Base-by-base conservation (phyloP, 805 yeast genomes). In the Candida caryicola region DNA sequence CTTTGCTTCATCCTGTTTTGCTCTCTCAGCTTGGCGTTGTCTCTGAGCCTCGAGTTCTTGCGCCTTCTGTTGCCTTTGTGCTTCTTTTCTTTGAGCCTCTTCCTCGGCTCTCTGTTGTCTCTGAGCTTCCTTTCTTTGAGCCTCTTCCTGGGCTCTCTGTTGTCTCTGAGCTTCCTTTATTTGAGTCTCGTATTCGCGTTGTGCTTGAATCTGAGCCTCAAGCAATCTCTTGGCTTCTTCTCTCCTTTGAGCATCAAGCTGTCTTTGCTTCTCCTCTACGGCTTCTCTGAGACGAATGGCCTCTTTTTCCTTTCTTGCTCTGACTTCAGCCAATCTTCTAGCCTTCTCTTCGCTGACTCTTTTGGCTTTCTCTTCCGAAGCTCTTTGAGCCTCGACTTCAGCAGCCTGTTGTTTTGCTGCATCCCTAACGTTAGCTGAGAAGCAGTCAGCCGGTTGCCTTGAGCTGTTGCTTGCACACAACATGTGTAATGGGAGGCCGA, bases 321-420 rank as follows among this genome's bases (percentile, higher is more conserved):
- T 23, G 23, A 35, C 40, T 38, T 40, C 42, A 3, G 43, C 41
- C 17, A 38, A 46, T 25, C 43, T 43, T 37, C 40, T 44, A 8
- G 47, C 46, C 34, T 43, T 39, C 36, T 43, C 44, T 21, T 37
- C 44, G n/a, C 44, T 45, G 5, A 33, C 29, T 19, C 31, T 40
- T 25, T 34, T 46, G 7, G 37, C 44, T 7, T 45, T n/a, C n/a
- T n/a, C 31, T 15, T 43, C 43, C 0, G 29, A 36, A 8, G 36
- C 46, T 31, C 17, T 31, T 34, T 40, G 36, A 17, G 36, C 34
- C 31, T 40, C 39, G 17, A 29, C 16, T 17, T 32, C 33, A 14
- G 36, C 40, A 23, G 29, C 39, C 15, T 12, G 19, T 15, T 7
- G 31, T 17, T 18, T 34, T 15, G 15, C 15, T 19, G n/a, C n/a